Evolutionary conservation across 768 basidiomycete species (phyloP), one percentile per base, ranked within the genome.

Genomic region (Boletus reticulatus): DNA sequence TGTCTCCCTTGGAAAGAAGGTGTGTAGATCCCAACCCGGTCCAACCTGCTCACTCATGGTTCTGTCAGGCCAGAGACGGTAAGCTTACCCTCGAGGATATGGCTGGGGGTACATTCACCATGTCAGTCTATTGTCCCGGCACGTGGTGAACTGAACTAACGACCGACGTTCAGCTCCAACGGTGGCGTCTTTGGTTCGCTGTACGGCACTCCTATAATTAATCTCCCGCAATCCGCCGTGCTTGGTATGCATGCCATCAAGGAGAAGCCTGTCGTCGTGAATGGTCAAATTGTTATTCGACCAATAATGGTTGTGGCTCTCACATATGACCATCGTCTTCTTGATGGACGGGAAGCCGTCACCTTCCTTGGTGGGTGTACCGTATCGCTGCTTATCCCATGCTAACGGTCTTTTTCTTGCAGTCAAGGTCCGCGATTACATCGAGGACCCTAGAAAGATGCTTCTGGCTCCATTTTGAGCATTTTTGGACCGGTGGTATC

Each of bases 181-280:
- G 97, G 96, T 43, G 96, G 96, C 64, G 96, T 99, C 70, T 99
- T 99, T 67, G 96, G 96, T 43, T 96, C 93, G 47, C 77, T 99
- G 47, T 97, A 88, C 67, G 96, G 96, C 39, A 99, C 96, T n/a
- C 96, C 96, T 37, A 99, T 99, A 68, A 96, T 98, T 76, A 98
- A 98, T 79, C 78, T 95, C 43, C 96, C 95, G 5, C 96, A 98
- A 71, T 76, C 94, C 22, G 96, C 94, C 50, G 94, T 98, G 8
- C 84, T 99, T 52, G 95, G 91, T 56, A 98, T 98, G 92, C 96
- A 99, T 74, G 68, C 92, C 20, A 94, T 97, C 78, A 94, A 94
- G 71, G 94, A 96, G 62, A 84, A 81, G 58, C 84, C 91, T 9
- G 92, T 91, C 24, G 96, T 96, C 24, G 90, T 96, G 44, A 79